Evolutionary conservation across 257 asterid species (phyloP).

Genomic region (Solanum neorickii): DNA sequence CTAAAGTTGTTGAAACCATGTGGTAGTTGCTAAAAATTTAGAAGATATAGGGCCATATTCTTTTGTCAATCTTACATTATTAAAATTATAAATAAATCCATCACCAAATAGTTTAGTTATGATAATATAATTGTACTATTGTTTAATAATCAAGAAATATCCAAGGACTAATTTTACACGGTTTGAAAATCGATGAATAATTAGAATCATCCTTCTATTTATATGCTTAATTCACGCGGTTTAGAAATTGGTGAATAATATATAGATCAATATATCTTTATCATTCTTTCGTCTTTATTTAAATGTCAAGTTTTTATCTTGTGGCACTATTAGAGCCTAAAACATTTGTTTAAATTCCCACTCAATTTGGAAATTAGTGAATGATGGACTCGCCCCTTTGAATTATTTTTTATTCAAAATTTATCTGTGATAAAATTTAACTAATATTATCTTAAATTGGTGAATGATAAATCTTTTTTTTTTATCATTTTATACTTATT

Average conservation of each 20-base stretch:
- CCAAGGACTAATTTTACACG: neutral
- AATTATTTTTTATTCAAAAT: fast-evolving
- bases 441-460: too few species aligned
- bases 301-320: neutral
- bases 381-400: neutral
- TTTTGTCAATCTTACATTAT: neutral
- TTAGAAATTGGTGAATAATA: too few species aligned
- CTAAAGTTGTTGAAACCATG: neutral
- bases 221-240: too few species aligned
- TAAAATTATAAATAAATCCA: neutral
- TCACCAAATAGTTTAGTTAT: neutral
- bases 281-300: neutral
- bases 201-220: fast-evolving
- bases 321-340: neutral
- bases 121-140: neutral
- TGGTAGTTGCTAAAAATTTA: neutral
- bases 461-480: too few species aligned
- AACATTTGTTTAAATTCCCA: too few species aligned
- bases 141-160: neutral
- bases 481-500: too few species aligned
- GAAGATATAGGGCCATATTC: neutral
- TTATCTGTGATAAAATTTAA: too few species aligned
- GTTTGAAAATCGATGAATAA: neutral
- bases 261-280: too few species aligned
- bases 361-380: too few species aligned